phyloP scores from a whole-genome alignment of 345 rosid species.

The Salix purpurea region DNA sequence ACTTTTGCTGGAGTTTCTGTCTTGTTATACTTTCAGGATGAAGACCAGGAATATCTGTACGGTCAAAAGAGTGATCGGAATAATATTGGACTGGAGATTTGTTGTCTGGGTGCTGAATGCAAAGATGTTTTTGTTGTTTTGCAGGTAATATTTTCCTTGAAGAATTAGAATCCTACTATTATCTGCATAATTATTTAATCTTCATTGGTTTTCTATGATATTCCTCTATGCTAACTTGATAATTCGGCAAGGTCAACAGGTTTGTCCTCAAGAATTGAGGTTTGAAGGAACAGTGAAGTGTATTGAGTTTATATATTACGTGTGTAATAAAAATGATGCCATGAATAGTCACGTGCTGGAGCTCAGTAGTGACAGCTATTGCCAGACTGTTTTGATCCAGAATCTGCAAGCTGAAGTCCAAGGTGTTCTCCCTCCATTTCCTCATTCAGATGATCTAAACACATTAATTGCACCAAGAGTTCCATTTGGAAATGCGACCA shows the following conservation, averaged over 20 bases:
- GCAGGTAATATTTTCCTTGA: conserved; percentile 57
- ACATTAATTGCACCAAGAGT: conserved; percentile 34
- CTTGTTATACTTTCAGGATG: conserved; percentile 63
- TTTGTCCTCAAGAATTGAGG: conserved; percentile 59
- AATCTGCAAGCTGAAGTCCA: conserved; percentile 61
- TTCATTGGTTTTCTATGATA: conserved; percentile 10
- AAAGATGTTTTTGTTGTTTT: conserved; percentile 47
- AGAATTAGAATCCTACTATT: background rate
- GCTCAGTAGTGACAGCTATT: conserved; percentile 6
- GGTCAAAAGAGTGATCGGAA: conserved; percentile 27
- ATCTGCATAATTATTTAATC: too few relatives aligned
- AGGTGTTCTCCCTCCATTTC: conserved; percentile 54
- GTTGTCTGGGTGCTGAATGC: conserved; percentile 71
- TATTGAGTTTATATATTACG: conserved; percentile 61
- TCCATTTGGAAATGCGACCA: conserved; percentile 40
- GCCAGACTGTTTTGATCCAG: conserved; percentile 39
- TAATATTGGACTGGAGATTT: conserved; percentile 31
- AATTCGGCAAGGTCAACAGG: conserved; percentile 56
- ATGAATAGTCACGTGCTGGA: conserved; percentile 12
- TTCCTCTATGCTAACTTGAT: conserved; percentile 29
- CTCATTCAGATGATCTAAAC: conserved; percentile 29
- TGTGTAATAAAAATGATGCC: conserved; percentile 26
- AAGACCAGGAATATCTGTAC: conserved; percentile 23
- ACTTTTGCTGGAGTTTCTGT: conserved; percentile 63
- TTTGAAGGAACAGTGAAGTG: conserved; percentile 59